Percentiles rank a stretch among this genome's conserved stretches.
phyloP scores from a whole-genome alignment of 2,329 filamentous ascomycete species.

The Aphanocladium album region DNA sequence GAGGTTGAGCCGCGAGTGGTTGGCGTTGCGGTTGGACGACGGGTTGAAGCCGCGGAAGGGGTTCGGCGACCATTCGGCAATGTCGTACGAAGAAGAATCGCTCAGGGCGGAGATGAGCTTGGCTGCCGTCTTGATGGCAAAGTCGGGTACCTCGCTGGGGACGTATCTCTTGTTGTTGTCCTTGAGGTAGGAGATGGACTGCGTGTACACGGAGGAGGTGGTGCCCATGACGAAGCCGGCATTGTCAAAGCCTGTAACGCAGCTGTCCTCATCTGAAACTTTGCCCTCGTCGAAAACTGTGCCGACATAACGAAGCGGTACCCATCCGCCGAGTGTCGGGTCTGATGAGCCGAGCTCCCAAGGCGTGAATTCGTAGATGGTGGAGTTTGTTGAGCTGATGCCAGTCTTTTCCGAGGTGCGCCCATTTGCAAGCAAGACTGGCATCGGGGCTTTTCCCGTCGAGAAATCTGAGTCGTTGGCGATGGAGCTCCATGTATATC shows the following conservation, averaged over 20 bases:
- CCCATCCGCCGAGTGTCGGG: conserved; percentile 66
- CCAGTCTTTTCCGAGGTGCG: conserved; percentile 56
- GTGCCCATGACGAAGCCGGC: conserved; percentile 82
- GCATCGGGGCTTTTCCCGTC: conserved; percentile 61
- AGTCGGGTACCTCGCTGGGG: conserved; percentile 36
- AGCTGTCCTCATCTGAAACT: conserved; percentile 51
- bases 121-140: conserved; percentile 47
- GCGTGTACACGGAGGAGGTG: conserved; percentile 79
- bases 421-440: conserved; percentile 66
- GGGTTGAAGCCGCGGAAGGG: conserved; percentile 67
- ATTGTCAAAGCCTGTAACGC: conserved; percentile 78
- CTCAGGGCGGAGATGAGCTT: conserved; percentile 52
- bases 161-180: conserved; percentile 20
- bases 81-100: conserved; percentile 56
- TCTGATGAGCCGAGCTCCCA: conserved; percentile 77
- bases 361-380: conserved; percentile 72
- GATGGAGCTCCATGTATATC: conserved; percentile 72
- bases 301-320: conserved; percentile 64
- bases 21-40: conserved; percentile 51
- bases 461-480: conserved; percentile 53
- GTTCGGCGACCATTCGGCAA: conserved; percentile 66
- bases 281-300: conserved; percentile 63
- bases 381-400: conserved; percentile 58
- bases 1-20: conserved; percentile 54
- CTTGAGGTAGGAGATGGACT: conserved; percentile 59